Evolutionary conservation across 1,284 basidiomycete genomes (phyloP), one percentile per base, ranked within the genome.

Genomic region (Boletus semigastroideus): DNA sequence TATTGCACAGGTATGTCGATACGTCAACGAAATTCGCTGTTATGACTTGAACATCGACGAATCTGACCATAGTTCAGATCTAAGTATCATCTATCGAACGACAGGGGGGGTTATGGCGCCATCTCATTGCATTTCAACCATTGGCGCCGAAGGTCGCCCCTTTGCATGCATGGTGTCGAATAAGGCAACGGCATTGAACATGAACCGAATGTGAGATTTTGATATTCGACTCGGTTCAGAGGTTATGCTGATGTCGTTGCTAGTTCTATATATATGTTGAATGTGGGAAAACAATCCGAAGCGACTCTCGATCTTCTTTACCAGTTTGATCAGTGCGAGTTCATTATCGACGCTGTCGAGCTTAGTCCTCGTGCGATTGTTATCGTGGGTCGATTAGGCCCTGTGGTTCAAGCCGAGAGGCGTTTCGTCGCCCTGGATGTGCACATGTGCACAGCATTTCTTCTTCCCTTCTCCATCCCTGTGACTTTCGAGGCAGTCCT

Each of bases 1-100:
- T 9, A 36, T 13, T 5, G 12, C 9, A 6, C 31, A 61, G 62
- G 60, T 63, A 22, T 61, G 54, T 40, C 60, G 43, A 33, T 47
- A 42, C 33, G 27, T 64, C 17, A 50, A 60, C 2, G 36, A 8
- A 60, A 9, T 64, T 7, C 58, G 51, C 5, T 61, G 54, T 12
- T 62, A 64, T 41, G 62, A 64, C 43, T 34, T 61, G 45, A 50
- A 33, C 36, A 25, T 54, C 36, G 50, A 60, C 13, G 28, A 16
- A 1, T 41, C 43, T 7, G 47, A 59, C 19, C 47, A 9, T 9
- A 50, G 51, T 34, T 51, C 53, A 17, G 44, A 37, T 17, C 46
- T 9, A 12, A 30, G 39, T 30, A 42, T 53, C 31, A 19, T 61
- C 42, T 47, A 64, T 41, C 49, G 49, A 46, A n/a, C 33, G 33